Percentiles rank a stretch among this genome's conserved stretches.
Conservation (phyloP, 495 filamentous ascomycete species). For the Neurospora pannonica region DNA sequence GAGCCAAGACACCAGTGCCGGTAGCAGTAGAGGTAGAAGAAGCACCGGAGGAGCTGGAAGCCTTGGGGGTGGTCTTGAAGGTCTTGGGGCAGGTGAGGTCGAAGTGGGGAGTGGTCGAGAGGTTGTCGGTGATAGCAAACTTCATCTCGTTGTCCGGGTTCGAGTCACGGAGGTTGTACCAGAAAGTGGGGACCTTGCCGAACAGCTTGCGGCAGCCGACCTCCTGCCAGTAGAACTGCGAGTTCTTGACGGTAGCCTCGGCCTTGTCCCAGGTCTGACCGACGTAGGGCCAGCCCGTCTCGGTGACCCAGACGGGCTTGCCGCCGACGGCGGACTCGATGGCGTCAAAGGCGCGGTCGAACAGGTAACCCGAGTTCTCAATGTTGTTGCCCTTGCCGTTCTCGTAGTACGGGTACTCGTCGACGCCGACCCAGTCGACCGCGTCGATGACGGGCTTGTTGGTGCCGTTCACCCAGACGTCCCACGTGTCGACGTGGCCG, state of each 20-base stretch:
- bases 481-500: slow-evolving; percentile 44
- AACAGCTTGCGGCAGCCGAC: slow-evolving; percentile 58
- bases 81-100: slow-evolving; percentile 47
- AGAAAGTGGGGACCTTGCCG: slow-evolving; percentile 59
- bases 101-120: slow-evolving; percentile 47
- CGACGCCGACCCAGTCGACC: slow-evolving; percentile 40
- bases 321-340: slow-evolving; percentile 18
- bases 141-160: slow-evolving; percentile 36
- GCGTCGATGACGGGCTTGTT: slow-evolving; percentile 39
- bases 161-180: slow-evolving; percentile 40
- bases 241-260: slow-evolving; percentile 50
- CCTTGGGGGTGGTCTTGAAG: slow-evolving; percentile 21
- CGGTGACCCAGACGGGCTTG: slow-evolving; percentile 44
- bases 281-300: slow-evolving; percentile 40
- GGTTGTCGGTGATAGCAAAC: slow-evolving; percentile 38
- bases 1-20: slow-evolving; percentile 9
- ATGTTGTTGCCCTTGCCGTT: slow-evolving; percentile 35
- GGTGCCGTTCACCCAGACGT: slow-evolving; percentile 35
- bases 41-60: slow-evolving; percentile 1
- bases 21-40: slow-evolving; percentile 10
- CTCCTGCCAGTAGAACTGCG: slow-evolving; percentile 63
- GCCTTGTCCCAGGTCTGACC: slow-evolving; percentile 43
- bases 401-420: slow-evolving; percentile 46
- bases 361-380: slow-evolving; percentile 30
- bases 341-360: slow-evolving; percentile 31